Percentiles rank a stretch among this genome's conserved stretches.
These are phyloP conservation scores for Plasmopara muralis DNA, from an alignment of 352 stramenopile species.

Conservation along the genomic window DNA sequence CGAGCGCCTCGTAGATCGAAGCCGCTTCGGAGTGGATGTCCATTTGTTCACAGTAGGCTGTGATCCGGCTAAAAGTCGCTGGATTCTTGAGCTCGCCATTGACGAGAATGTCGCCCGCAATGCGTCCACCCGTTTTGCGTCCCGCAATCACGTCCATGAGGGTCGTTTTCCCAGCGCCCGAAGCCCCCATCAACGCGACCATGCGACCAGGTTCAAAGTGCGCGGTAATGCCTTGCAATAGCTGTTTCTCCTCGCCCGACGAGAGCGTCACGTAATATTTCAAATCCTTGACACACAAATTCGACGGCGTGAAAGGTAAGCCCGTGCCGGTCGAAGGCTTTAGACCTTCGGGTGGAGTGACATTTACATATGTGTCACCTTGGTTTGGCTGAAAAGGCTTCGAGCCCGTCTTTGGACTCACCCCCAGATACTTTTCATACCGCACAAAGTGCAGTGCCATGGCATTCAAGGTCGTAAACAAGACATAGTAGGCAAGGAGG, in stretches of 20 bases:
- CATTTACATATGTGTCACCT: conserved; percentile 55
- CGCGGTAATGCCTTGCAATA: conserved; percentile 36
- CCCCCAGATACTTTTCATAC: conserved; percentile 38
- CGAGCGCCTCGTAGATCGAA: conserved; percentile 78
- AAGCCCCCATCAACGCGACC: conserved; percentile 71
- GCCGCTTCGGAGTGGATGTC: conserved; percentile 30
- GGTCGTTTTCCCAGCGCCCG: conserved; percentile 20
- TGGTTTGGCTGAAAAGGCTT: conserved; percentile 5
- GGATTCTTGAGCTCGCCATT: conserved; percentile 85
- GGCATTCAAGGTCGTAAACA: conserved; percentile 44
- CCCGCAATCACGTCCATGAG: conserved; percentile 70
- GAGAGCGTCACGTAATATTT: conserved; percentile 51
- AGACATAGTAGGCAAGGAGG: conserved; percentile 43
- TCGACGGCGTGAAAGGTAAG: conserved; percentile 32
- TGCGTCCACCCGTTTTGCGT: conserved; percentile 57
- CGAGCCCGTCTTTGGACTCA: conserved; percentile 19
- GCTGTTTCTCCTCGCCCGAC: conserved; percentile 35
- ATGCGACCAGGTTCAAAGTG: conserved; percentile 52
- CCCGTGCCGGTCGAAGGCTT: conserved; percentile 6
- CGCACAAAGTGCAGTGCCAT: conserved; percentile 46
- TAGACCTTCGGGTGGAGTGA: conserved; percentile 12
- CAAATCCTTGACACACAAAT: conserved; percentile 40
- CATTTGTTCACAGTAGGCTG: conserved; percentile 37
- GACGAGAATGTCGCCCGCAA: conserved; percentile 83
- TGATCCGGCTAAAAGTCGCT: conserved; percentile 71